These are phyloP conservation scores for Colletotrichum zoysiae DNA, from an alignment of 2,329 filamentous ascomycete species.

Conservation along the genomic window DNA sequence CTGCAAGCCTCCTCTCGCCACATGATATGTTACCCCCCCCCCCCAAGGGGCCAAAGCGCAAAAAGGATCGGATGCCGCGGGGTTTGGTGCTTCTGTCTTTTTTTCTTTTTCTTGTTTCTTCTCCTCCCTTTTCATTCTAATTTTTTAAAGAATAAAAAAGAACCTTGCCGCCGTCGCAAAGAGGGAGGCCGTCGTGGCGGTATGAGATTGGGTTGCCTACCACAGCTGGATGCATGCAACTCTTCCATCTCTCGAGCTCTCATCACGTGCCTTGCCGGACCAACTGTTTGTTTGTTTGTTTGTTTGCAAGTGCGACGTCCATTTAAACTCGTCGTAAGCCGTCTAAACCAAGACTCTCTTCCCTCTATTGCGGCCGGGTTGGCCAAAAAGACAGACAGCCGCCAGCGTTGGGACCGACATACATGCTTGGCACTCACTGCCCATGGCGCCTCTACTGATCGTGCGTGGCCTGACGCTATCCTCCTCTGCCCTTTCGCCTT, in stretches of 20 bases:
- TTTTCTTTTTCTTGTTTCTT: neutral
- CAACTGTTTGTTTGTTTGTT: too few relatives aligned
- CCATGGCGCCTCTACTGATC: neutral
- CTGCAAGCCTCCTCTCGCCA: slow-evolving; percentile 38
- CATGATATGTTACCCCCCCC: slow-evolving; percentile 5
- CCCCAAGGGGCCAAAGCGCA: slow-evolving; percentile 22
- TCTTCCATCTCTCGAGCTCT: too few relatives aligned
- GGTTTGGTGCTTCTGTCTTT: slow-evolving; percentile 1
- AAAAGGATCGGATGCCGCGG: slow-evolving; percentile 26
- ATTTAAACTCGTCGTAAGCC: neutral
- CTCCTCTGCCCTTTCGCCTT: slow-evolving; percentile 1
- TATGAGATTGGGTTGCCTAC: too few relatives aligned
- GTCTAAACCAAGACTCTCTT: slow-evolving; percentile 36
- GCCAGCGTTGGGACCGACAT: slow-evolving; percentile 15
- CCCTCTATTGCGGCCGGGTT: slow-evolving; percentile 35
- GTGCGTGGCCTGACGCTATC: neutral
- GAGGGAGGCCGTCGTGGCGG: too few relatives aligned
- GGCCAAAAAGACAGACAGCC: slow-evolving; percentile 26
- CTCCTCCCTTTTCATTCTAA: too few relatives aligned
- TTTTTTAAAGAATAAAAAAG: too few relatives aligned
- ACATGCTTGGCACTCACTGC: neutral
- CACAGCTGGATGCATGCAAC: too few relatives aligned
- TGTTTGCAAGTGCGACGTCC: neutral
- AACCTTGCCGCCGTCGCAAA: too few relatives aligned
- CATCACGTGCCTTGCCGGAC: too few relatives aligned